A percentile compares a stretch with the other conserved stretches of the same genome.
phyloP scores from a whole-genome alignment of 2,329 filamentous ascomycete genomes.

The Cladophialophora chaetospira region DNA sequence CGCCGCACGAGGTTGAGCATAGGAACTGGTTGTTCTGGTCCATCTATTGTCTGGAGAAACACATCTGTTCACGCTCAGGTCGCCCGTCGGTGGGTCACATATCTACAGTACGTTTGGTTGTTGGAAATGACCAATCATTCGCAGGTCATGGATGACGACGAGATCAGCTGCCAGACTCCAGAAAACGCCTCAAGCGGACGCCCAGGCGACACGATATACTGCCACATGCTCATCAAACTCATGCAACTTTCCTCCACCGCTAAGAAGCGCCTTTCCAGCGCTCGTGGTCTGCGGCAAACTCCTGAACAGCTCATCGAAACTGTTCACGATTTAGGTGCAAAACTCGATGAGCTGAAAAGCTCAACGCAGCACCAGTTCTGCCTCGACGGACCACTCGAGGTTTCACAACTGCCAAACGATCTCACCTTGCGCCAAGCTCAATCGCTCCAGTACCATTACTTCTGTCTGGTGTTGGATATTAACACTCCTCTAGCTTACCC shows the following conservation, averaged over 20 bases:
- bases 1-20: slow-evolving; percentile 9
- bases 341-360: slow-evolving; percentile 9
- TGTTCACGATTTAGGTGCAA: background rate
- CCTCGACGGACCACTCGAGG: slow-evolving; percentile 12
- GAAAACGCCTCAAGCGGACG: background rate
- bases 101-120: background rate
- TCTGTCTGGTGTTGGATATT: slow-evolving; percentile 18
- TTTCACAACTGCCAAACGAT: slow-evolving; percentile 5
- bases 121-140: background rate
- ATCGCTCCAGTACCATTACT: slow-evolving; percentile 15
- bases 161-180: slow-evolving; percentile 8
- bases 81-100: slow-evolving; percentile 15
- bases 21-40: slow-evolving; percentile 19
- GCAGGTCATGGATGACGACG: slow-evolving; percentile 18
- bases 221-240: slow-evolving; percentile 12
- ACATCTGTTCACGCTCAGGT: slow-evolving; percentile 14
- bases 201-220: slow-evolving; percentile 11
- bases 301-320: slow-evolving; percentile 7
- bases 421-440: slow-evolving; percentile 14
- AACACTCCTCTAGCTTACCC: slow-evolving; percentile 17
- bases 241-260: slow-evolving; percentile 13
- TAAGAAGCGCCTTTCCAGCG: slow-evolving; percentile 11
- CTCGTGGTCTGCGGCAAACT: slow-evolving; percentile 4
- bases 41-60: slow-evolving; percentile 22
- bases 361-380: slow-evolving; percentile 1